Evolutionary conservation across 306 rosid genomes (phyloP), one percentile per base, ranked within the genome.

Genomic region (Gillenia trifoliata): DNA sequence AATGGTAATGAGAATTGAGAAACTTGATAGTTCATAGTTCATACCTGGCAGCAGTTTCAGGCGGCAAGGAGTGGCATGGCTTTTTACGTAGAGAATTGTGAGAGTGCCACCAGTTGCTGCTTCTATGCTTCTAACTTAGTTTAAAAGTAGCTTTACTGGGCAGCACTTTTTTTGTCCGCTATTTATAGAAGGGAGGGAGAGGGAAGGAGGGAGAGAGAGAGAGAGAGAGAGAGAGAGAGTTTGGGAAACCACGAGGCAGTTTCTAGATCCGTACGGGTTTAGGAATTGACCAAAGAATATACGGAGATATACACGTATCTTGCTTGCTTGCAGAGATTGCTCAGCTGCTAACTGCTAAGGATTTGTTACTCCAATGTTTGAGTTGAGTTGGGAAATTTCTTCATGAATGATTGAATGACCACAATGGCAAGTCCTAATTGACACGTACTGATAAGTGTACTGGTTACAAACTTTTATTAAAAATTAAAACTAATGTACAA

Each of bases 211-310:
- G 59, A 20, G 60, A 8, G 4, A 54, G 25, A 52, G 55, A 54
- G 60, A 3, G 12, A n/a, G 60, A 54, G 23, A n/a, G 13, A 54
- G 33, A 26, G 45, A 20, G 73, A n/a, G 45, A 50, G 31, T 23
- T 71, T 25, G 60, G 75, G 75, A 71, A 71, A 57, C 26, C 75
- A 41, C 68, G 56, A 72, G 76, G 76, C 60, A 72, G 76, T 41
- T 72, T 72, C 76, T 23, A 17, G 54, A 17, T 16, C 61, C 26
- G 75, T 71, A 26, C 12, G 66, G 34, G 23, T 57, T 56, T 40
- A 12, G 28, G 67, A 72, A 38, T 16, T 71, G 38, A 33, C 65
- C 75, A 9, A n/a, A 56, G 6, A 28, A 34, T 1, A 16, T 4
- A 25, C 55, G 62, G 66, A 25, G 26, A 25, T 3, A 1, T 33